phyloP scores from a whole-genome alignment of 768 basidiomycete genomes.

The Collybia sp. region DNA sequence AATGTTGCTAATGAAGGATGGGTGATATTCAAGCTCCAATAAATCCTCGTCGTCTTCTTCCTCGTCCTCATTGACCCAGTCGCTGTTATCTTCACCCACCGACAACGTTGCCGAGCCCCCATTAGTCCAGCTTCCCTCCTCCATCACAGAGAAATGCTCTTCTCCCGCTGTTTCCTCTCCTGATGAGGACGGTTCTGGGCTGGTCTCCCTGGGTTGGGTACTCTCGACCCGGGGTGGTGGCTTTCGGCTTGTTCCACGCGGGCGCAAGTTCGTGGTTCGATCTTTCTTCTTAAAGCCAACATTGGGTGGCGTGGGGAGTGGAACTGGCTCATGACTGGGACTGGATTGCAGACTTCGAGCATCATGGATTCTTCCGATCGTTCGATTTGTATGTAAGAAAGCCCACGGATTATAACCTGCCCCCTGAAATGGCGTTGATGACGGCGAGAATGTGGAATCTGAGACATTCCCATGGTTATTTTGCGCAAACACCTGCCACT shows the following conservation, averaged over 20 bases:
- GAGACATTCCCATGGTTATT: slow-evolving; percentile 53
- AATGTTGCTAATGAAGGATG: slow-evolving; percentile 57
- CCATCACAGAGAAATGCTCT: slow-evolving; percentile 31
- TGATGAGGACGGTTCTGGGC: slow-evolving; percentile 68
- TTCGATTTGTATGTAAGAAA: slow-evolving; percentile 54
- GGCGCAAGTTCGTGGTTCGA: slow-evolving; percentile 13
- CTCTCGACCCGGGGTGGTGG: slow-evolving; percentile 79
- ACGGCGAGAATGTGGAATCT: slow-evolving; percentile 76
- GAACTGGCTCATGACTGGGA: slow-evolving; percentile 64
- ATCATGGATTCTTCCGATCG: slow-evolving; percentile 39
- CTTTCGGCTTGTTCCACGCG: slow-evolving; percentile 33
- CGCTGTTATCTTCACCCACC: slow-evolving; percentile 40
- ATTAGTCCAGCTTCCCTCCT: slow-evolving; percentile 33
- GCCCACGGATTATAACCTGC: slow-evolving; percentile 69
- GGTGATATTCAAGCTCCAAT: slow-evolving; percentile 74
- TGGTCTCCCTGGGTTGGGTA: slow-evolving; percentile 79
- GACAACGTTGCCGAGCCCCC: slow-evolving; percentile 13
- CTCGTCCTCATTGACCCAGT: slow-evolving; percentile 74
- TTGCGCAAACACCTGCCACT: slow-evolving; percentile 77
- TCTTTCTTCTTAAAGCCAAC: slow-evolving; percentile 38
- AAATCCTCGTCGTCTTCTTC: slow-evolving; percentile 68
- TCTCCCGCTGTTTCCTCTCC: slow-evolving; percentile 82
- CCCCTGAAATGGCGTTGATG: slow-evolving; percentile 67
- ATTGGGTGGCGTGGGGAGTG: slow-evolving; percentile 45
- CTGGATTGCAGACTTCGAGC: slow-evolving; percentile 65